Percentiles rank a stretch among this genome's conserved stretches.
Evolutionary conservation across 2,329 filamentous ascomycete species (phyloP).

Genomic region (Cordyceps militaris): DNA sequence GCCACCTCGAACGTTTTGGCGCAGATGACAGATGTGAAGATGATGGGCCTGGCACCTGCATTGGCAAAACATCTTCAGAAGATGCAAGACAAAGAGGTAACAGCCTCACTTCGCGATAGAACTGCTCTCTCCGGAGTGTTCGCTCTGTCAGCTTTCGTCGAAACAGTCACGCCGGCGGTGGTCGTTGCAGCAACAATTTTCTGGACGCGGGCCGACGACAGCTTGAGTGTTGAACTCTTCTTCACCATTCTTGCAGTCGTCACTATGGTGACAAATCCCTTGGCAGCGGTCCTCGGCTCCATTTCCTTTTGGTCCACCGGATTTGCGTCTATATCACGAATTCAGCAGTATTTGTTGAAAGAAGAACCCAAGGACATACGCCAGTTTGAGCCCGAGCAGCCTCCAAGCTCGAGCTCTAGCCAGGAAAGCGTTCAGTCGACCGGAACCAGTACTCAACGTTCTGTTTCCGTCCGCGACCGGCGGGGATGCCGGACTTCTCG

Average conservation of each 20-base stretch:
- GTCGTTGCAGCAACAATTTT: neutral
- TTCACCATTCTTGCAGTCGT: conserved; percentile 1
- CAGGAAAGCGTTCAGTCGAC: neutral
- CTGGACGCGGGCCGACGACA: neutral
- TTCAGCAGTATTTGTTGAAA: neutral
- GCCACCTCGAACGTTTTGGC: conserved; percentile 4
- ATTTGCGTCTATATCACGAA: neutral
- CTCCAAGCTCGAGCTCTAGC: neutral
- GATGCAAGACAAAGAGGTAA: neutral
- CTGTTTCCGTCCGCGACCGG: neutral
- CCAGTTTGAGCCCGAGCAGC: neutral
- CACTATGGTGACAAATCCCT: neutral
- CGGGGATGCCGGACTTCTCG: neutral
- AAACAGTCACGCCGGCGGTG: neutral
- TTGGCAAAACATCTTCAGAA: neutral
- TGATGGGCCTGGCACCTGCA: neutral
- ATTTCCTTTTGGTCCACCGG: neutral
- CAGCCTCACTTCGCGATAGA: neutral
- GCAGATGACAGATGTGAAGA: neutral
- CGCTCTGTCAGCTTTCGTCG: neutral
- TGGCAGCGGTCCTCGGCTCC: neutral
- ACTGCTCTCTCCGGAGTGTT: neutral
- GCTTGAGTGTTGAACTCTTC: neutral
- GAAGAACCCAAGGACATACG: neutral
- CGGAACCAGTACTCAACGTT: neutral